phyloP scores from a whole-genome alignment of 2,329 filamentous ascomycete species.

The Pyrenophora seminiperda region DNA sequence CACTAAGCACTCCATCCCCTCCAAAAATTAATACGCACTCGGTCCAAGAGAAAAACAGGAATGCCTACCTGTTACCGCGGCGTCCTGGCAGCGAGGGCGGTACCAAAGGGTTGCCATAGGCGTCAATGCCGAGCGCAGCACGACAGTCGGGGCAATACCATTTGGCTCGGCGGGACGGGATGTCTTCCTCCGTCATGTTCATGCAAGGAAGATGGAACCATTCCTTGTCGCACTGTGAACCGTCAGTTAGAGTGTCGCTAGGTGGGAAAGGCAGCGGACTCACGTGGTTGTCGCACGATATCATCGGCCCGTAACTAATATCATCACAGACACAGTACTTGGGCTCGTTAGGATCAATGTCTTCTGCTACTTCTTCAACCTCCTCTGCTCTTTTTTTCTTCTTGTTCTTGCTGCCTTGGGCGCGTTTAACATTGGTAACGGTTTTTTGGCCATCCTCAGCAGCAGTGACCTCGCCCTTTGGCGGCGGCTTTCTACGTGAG shows the following conservation, averaged over 20 bases:
- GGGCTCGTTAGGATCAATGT: conserved; percentile 75
- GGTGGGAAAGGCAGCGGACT: conserved; percentile 5
- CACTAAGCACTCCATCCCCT: conserved; percentile 45
- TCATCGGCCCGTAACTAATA: conserved; percentile 83
- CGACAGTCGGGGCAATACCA: conserved; percentile 83
- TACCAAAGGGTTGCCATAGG: conserved; percentile 41
- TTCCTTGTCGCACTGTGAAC: conserved; percentile 72
- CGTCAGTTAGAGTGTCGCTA: conserved; percentile 20
- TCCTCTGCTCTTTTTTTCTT: conserved; percentile 56
- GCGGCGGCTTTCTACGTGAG: conserved; percentile 69
- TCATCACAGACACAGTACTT: conserved; percentile 79
- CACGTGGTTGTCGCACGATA: conserved; percentile 78
- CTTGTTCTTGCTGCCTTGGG: conserved; percentile 49
- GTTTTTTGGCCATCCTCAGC: conserved; percentile 65
- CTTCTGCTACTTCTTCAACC: conserved; percentile 38
- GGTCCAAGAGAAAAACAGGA: conserved; percentile 19
- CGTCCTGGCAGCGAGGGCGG: conserved; percentile 42
- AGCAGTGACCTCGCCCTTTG: conserved; percentile 71
- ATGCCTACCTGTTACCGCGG: conserved; percentile 42
- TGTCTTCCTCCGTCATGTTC: conserved; percentile 61
- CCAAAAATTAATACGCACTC: conserved; percentile 37
- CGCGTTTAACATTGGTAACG: conserved; percentile 73
- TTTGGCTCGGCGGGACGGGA: conserved; percentile 74
- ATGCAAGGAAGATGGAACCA: conserved; percentile 88
- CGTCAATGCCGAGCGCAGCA: conserved; percentile 32